Percentiles rank a stretch among this genome's conserved stretches.
phyloP scores from a whole-genome alignment of 202 grass and related monocot genomes.

The Bolboschoenoplectus hybrid region DNA sequence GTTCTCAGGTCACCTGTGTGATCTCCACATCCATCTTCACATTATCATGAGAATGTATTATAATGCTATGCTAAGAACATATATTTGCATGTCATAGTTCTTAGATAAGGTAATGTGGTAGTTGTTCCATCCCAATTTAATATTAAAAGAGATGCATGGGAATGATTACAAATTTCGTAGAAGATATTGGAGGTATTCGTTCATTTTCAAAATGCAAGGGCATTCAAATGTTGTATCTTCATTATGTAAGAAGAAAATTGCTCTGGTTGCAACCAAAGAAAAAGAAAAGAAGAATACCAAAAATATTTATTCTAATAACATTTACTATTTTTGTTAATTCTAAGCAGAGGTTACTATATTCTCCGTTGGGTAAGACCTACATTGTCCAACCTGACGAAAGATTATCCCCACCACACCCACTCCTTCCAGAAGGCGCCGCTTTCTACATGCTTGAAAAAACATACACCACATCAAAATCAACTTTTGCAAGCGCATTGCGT shows the following conservation, averaged over 20 bases:
- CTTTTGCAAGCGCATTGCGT: slow-evolving; percentile 60
- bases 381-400: slow-evolving; percentile 77
- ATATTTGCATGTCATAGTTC: too few species aligned
- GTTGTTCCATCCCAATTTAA: too few species aligned
- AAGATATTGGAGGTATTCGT: neutral
- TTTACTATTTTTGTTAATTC: neutral
- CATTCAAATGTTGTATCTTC: neutral
- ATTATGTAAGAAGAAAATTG: neutral
- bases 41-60: too few species aligned
- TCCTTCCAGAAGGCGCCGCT: slow-evolving; percentile 75
- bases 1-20: too few species aligned
- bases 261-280: neutral
- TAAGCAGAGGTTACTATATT: slow-evolving; percentile 68
- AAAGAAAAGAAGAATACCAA: neutral
- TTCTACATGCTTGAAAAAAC: slow-evolving; percentile 65
- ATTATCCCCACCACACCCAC: slow-evolving; percentile 69
- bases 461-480: slow-evolving; percentile 41
- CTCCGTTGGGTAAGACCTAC: slow-evolving; percentile 80
- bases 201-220: neutral
- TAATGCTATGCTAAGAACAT: too few species aligned
- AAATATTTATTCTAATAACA: neutral
- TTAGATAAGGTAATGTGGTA: too few species aligned
- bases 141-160: too few species aligned
- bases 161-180: neutral
- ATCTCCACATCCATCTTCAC: too few species aligned